Evolutionary conservation across 164 flowering plant genomes (phyloP).

Genomic region (Tetrastigma voinierianum): DNA sequence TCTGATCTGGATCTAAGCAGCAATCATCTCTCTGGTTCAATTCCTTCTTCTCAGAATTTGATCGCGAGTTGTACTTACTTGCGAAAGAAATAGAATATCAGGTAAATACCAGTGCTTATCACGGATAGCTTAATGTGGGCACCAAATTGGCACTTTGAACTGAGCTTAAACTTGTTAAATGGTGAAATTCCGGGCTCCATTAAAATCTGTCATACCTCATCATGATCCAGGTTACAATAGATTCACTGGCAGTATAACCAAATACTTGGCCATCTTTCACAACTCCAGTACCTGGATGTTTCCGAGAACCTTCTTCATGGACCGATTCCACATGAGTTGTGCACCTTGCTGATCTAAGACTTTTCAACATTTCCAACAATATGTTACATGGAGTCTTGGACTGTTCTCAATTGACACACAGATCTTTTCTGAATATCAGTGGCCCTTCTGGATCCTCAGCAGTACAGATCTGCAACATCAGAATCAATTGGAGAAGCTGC

Average conservation of each 20-base stretch:
- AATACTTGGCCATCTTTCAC: background rate
- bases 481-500: too few relatives aligned
- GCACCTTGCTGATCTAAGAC: slow-evolving; percentile 6
- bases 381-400: slow-evolving; percentile 6
- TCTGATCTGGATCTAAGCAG: slow-evolving; percentile 18
- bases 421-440: background rate
- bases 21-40: slow-evolving; percentile 9
- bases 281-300: slow-evolving; percentile 15
- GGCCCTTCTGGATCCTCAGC: too few relatives aligned
- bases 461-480: too few relatives aligned
- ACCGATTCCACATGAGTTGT: slow-evolving; percentile 7
- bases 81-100: slow-evolving; percentile 13
- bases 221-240: slow-evolving; percentile 10
- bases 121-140: slow-evolving; percentile 9
- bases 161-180: slow-evolving; percentile 7
- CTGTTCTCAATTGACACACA: slow-evolving; percentile 8
- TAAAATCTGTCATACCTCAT: slow-evolving; percentile 11
- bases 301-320: slow-evolving; percentile 13
- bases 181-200: slow-evolving; percentile 16
- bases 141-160: slow-evolving; percentile 11
- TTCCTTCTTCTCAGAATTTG: slow-evolving; percentile 14
- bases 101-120: slow-evolving; percentile 8
- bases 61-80: slow-evolving; percentile 8
- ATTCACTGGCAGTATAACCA: background rate
- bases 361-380: slow-evolving; percentile 12